Percentiles rank a stretch among this genome's conserved stretches.
Evolutionary conservation across 805 yeast species (phyloP).

Genomic region (Candida anglica): DNA sequence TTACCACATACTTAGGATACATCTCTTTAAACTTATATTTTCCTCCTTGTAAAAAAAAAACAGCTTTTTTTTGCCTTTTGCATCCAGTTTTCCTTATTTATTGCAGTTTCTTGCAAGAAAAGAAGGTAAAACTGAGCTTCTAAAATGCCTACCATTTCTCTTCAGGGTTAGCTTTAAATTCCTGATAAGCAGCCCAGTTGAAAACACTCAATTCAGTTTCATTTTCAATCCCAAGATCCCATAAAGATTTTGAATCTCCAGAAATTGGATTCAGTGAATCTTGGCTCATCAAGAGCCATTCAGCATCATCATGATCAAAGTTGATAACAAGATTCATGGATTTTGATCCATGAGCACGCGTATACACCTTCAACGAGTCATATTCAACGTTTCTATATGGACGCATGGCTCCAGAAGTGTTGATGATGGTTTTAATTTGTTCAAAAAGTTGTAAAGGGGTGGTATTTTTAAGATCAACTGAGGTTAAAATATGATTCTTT

Average conservation of each 20-base stretch:
- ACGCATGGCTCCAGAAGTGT: slow-evolving; percentile 63
- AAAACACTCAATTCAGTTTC: slow-evolving; percentile 91
- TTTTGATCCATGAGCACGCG: slow-evolving; percentile 93
- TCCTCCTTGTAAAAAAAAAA: too few species aligned
- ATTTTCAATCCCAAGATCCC: slow-evolving; percentile 53
- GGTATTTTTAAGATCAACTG: slow-evolving; percentile 65
- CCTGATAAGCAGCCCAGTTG: slow-evolving; percentile 61
- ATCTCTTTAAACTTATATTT: too few species aligned
- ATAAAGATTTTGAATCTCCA: slow-evolving; percentile 18
- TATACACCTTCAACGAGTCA: slow-evolving; percentile 79
- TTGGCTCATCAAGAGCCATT: slow-evolving; percentile 50
- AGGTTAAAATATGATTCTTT: slow-evolving; percentile 64
- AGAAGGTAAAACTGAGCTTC: too few species aligned
- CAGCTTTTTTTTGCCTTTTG: too few species aligned
- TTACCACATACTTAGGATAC: too few species aligned
- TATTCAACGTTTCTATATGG: slow-evolving; percentile 77
- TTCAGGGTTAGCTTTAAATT: slow-evolving; percentile 76
- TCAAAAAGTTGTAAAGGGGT: slow-evolving; percentile 65
- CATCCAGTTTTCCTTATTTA: too few species aligned
- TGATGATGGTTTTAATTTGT: slow-evolving; percentile 40
- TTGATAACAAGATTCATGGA: slow-evolving; percentile 90
- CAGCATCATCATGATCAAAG: slow-evolving; percentile 66
- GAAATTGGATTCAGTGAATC: slow-evolving; percentile 8
- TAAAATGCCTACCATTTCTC: slow-evolving; percentile 98
- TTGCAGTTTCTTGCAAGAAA: too few species aligned